Conservation (phyloP, 2,329 filamentous ascomycete genomes). For the Aspergillus chevalieri region DNA sequence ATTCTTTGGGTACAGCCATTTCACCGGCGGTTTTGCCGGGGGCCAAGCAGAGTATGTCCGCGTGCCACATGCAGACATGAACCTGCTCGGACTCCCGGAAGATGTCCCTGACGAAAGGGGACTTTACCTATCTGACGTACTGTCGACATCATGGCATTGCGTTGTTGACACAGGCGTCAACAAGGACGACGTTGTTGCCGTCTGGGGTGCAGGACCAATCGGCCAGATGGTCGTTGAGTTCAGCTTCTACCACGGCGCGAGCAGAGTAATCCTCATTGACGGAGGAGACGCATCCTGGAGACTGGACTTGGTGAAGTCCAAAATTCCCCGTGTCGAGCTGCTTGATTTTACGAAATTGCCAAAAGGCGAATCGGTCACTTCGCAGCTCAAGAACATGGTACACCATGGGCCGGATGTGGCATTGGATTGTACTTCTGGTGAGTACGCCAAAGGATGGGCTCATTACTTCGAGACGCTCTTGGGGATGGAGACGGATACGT, state of each 20-base stretch:
- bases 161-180: conserved; percentile 81
- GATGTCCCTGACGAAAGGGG: conserved; percentile 78
- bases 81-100: conserved; percentile 71
- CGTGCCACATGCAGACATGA: conserved; percentile 73
- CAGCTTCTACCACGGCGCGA: conserved; percentile 64
- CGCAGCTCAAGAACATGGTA: conserved; percentile 66
- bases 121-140: conserved; percentile 73
- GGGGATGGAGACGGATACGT: conserved; percentile 77
- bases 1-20: conserved; percentile 66
- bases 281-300: conserved; percentile 57
- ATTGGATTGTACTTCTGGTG: conserved; percentile 62
- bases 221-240: conserved; percentile 70
- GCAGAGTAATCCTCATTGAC: conserved; percentile 73
- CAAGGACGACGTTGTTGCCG: conserved; percentile 67
- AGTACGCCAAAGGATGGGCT: conserved; percentile 57
- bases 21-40: conserved; percentile 80
- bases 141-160: conserved; percentile 72
- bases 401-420: conserved; percentile 68
- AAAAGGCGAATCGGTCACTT: conserved; percentile 60
- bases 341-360: conserved; percentile 64
- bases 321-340: conserved; percentile 60
- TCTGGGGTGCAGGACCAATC: conserved; percentile 83
- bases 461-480: conserved; percentile 55
- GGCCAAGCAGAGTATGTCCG: conserved; percentile 83
- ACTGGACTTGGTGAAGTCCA: conserved; percentile 60